Base-by-base conservation (phyloP, 1,284 basidiomycete species). In the Volvariella surrecta region DNA sequence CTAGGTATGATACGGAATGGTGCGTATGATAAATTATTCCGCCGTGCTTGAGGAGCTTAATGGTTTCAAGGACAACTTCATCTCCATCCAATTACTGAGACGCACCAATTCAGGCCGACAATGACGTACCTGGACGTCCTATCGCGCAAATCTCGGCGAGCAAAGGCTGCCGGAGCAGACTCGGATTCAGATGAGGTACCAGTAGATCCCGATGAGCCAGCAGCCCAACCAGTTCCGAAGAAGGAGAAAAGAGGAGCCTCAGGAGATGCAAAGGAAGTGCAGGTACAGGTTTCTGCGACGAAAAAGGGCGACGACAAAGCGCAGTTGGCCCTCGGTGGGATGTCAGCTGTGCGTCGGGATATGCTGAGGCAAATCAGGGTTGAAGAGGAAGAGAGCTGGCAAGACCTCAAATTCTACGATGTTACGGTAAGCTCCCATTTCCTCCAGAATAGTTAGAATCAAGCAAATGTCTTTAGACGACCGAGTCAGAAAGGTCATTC, bases 161-260 rank as follows among this genome's bases (percentile, higher is more conserved):
- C 58, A 43, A 67, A 67, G 38, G 63, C 59, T 21, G 68, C 56
- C n/a, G 77, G 70, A 10, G 73, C 68, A 2, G 84, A 82, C 48
- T 79, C 79, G 8, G 83, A 87, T 30, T 81, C 79, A 3, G 84
- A 87, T 46, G 82, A 86, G 45, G 85, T 79, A 0, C 85, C 83
- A 30, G 81, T 75, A 32, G 85, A 89, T 54, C 85, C 84, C 17
- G 85, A 88, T 51, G 85, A 87, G 43, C 70, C 69, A 4, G 60
- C 65, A 1, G 71, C 73, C 3, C 53, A 64, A 4, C 62, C 68
- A 13, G 52, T 57, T 4, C 52, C 61, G 3, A 73, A 76, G 50
- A 84, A 82, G 55, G 76, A 76, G 53, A 79, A 78, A 54, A 80
- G 79, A 52, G 45, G 66, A 0, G 49, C 59, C 1, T 69, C 63